Evolutionary conservation across 441 rosid genomes (phyloP).

Genomic region (Raphanus hybrid): DNA sequence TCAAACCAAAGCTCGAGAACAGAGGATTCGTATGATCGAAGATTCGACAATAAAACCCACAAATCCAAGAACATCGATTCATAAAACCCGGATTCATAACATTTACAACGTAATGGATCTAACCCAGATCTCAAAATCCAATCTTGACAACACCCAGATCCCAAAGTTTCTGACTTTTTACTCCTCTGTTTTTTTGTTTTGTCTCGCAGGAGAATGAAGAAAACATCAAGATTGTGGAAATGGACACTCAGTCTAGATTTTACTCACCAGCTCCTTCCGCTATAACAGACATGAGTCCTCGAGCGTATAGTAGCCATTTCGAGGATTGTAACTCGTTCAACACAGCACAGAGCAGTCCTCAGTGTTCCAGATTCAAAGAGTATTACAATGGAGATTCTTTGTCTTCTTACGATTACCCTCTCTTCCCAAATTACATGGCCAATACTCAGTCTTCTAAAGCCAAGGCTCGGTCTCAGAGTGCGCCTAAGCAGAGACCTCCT

Average conservation of each 20-base stretch:
- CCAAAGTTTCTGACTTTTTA: not conserved
- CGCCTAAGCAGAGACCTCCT: slow-evolving; percentile 64
- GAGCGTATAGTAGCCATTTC: slow-evolving; percentile 70
- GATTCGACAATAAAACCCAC: slow-evolving; percentile 46
- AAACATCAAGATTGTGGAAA: slow-evolving; percentile 80
- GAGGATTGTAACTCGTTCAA: slow-evolving; percentile 63
- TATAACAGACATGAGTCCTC: slow-evolving; percentile 72
- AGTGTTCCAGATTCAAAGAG: slow-evolving; percentile 42
- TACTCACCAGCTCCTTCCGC: slow-evolving; percentile 73
- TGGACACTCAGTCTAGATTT: slow-evolving; percentile 66
- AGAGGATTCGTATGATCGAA: slow-evolving; percentile 58
- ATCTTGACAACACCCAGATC: slow-evolving; percentile 30
- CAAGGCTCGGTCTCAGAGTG: slow-evolving; percentile 69
- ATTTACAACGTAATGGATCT: slow-evolving; percentile 53
- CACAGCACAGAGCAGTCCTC: slow-evolving; percentile 68
- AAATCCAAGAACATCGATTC: slow-evolving; percentile 57
- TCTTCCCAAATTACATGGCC: slow-evolving; percentile 73
- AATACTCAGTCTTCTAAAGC: slow-evolving; percentile 74
- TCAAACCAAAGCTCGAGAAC: slow-evolving; percentile 67
- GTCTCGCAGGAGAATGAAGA: slow-evolving; percentile 68
- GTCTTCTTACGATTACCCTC: slow-evolving; percentile 57
- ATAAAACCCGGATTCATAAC: slow-evolving; percentile 43
- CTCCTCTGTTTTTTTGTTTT: slow-evolving; percentile 31
- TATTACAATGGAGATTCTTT: slow-evolving; percentile 48
- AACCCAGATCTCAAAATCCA: slow-evolving; percentile 38